phyloP scores from a whole-genome alignment of 352 stramenopile genomes.

The Phytophthora nicotianae region DNA sequence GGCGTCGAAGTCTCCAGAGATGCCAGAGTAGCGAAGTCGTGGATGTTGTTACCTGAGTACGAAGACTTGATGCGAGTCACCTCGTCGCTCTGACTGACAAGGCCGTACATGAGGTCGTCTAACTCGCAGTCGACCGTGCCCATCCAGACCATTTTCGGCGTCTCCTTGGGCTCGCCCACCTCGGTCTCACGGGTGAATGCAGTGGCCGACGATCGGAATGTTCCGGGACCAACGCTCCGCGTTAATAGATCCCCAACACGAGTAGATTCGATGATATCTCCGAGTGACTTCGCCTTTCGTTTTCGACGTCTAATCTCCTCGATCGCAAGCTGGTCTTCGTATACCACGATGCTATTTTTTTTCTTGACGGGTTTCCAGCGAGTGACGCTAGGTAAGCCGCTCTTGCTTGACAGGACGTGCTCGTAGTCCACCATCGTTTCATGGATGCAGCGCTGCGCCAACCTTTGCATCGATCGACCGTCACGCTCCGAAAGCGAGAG shows the following conservation, averaged over 20 bases:
- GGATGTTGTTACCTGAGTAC: slow-evolving; percentile 30
- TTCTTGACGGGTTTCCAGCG: slow-evolving; percentile 39
- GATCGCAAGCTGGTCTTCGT: slow-evolving; percentile 28
- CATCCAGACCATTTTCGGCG: slow-evolving; percentile 37
- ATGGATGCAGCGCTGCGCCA: slow-evolving; percentile 24
- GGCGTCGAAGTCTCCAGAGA: slow-evolving; percentile 21
- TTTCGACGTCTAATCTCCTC: slow-evolving; percentile 36
- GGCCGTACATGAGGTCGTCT: slow-evolving; percentile 45
- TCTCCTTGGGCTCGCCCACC: slow-evolving; percentile 10
- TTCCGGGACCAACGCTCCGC: slow-evolving; percentile 14
- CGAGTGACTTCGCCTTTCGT: slow-evolving; percentile 30
- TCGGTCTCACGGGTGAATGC: slow-evolving; percentile 4
- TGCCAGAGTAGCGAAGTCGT: slow-evolving; percentile 36
- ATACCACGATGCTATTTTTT: slow-evolving; percentile 37
- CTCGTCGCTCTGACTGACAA: slow-evolving; percentile 37
- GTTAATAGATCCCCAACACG: slow-evolving; percentile 20
- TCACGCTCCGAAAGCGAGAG: slow-evolving; percentile 37
- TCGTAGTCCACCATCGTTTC: slow-evolving; percentile 41
- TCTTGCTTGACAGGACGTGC: slow-evolving; percentile 33
- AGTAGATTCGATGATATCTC: slow-evolving; percentile 26
- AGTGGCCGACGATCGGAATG: slow-evolving; percentile 5
- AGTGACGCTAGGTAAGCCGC: slow-evolving; percentile 24
- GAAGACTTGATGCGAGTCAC: slow-evolving; percentile 37
- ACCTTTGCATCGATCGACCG: slow-evolving; percentile 21
- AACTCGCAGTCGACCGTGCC: slow-evolving; percentile 34